These are phyloP conservation scores for Fusarium sp. DNA, from an alignment of 2,329 filamentous ascomycete species.

Conservation along the genomic window DNA sequence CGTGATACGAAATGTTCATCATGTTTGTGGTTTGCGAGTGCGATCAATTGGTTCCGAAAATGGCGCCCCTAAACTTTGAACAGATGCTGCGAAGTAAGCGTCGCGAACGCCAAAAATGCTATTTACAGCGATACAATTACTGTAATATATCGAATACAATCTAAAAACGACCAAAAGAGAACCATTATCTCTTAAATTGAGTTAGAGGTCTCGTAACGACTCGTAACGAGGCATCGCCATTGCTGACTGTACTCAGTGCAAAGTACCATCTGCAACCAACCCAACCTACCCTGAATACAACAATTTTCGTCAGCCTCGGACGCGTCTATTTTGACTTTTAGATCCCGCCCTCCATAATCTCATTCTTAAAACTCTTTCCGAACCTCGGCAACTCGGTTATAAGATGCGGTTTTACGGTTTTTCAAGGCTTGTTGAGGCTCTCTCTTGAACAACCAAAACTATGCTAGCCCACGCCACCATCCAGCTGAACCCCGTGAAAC, in stretches of 20 bases:
- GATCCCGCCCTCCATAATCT: neutral
- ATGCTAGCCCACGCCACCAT: neutral
- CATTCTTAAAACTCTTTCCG: neutral
- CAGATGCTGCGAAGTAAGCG: neutral
- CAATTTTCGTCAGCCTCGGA: neutral
- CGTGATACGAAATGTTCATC: neutral
- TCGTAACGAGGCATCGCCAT: neutral
- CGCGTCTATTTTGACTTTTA: neutral
- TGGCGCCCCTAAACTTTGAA: neutral
- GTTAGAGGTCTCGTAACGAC: too few relatives aligned
- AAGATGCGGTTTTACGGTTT: neutral
- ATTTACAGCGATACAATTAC: neutral
- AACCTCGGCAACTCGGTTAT: conserved; percentile 7
- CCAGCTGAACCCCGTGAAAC: conserved; percentile 6
- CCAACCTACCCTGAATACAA: neutral
- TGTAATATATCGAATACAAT: too few relatives aligned
- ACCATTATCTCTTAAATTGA: neutral
- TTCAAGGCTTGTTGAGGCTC: conserved; percentile 15
- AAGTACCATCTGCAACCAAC: neutral
- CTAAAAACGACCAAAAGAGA: neutral
- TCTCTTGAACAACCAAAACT: neutral
- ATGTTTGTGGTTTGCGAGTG: accelerated
- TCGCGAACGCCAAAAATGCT: neutral
- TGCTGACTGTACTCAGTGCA: neutral
- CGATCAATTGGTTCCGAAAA: accelerated